These are phyloP conservation scores for Albatrellus ellisii DNA, from an alignment of 768 basidiomycete species.

Conservation along the genomic window DNA sequence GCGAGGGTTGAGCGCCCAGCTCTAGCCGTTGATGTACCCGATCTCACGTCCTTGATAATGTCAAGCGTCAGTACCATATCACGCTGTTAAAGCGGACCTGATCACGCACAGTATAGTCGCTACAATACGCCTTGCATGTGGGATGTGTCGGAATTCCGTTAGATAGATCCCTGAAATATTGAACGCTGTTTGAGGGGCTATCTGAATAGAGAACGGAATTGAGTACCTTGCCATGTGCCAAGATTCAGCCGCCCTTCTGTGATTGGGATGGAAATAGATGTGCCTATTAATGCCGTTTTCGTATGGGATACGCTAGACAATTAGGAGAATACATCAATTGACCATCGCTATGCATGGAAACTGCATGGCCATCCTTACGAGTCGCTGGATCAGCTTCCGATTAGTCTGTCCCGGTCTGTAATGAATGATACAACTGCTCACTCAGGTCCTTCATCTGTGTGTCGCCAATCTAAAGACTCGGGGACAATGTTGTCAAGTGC, in stretches of 20 bases:
- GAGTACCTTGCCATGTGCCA: slow-evolving; percentile 84
- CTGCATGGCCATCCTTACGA: slow-evolving; percentile 4
- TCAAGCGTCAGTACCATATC: not conserved
- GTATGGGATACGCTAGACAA: slow-evolving; percentile 70
- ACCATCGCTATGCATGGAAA: not conserved
- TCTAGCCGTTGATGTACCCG: no score
- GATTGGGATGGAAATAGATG: slow-evolving; percentile 75
- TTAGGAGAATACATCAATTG: not conserved
- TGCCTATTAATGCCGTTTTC: slow-evolving; percentile 76
- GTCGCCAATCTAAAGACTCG: slow-evolving; percentile 67
- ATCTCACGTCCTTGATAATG: not conserved
- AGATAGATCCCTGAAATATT: slow-evolving; percentile 58
- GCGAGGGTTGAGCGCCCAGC: no score
- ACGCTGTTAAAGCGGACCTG: not conserved
- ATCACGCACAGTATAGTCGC: slow-evolving; percentile 64
- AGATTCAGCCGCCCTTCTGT: slow-evolving; percentile 65
- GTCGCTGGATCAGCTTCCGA: slow-evolving; percentile 5
- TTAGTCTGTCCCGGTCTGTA: not conserved
- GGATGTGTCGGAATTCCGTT: slow-evolving; percentile 63
- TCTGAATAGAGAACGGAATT: not conserved
- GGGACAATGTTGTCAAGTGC: slow-evolving; percentile 83
- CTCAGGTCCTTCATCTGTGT: slow-evolving; percentile 91
- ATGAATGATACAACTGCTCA: slow-evolving; percentile 24
- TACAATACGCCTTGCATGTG: slow-evolving; percentile 59
- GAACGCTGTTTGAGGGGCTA: not conserved